These are phyloP conservation scores for Lotus japonicus DNA, from an alignment of 306 rosid genomes.

Conservation along the genomic window DNA sequence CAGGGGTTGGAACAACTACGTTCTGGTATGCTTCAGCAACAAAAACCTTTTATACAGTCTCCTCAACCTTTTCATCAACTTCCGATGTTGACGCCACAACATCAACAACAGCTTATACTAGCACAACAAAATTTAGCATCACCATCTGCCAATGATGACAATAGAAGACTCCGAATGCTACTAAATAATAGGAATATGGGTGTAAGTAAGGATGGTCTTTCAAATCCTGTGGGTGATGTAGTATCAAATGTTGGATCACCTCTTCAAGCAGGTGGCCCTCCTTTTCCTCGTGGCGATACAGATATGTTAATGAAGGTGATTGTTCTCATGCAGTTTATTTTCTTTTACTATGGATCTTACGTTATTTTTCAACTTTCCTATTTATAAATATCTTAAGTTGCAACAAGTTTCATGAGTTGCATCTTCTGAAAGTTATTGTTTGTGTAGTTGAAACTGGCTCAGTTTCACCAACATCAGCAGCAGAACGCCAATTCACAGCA, in stretches of 20 bases:
- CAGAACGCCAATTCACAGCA: constrained; percentile 66
- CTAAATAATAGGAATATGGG: constrained; percentile 55
- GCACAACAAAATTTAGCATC: constrained; percentile 91
- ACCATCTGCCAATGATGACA: constrained; percentile 74
- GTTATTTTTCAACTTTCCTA: not conserved
- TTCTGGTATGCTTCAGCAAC: constrained; percentile 82
- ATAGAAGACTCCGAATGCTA: constrained; percentile 75
- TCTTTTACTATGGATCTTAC: constrained; percentile 9
- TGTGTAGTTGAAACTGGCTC: constrained; percentile 80
- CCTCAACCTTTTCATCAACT: constrained; percentile 90
- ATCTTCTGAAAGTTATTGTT: constrained; percentile 23
- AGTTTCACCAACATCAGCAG: constrained; percentile 64
- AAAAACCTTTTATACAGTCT: constrained; percentile 81
- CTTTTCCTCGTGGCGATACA: constrained; percentile 66
- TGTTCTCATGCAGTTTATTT: constrained; percentile 3
- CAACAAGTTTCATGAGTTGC: not conserved
- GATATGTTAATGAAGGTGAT: constrained; percentile 80
- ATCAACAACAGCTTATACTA: constrained; percentile 87
- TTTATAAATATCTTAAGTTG: not conserved
- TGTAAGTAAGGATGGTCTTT: constrained; percentile 64
- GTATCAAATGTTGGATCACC: constrained; percentile 79
- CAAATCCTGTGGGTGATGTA: constrained; percentile 78
- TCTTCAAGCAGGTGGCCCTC: constrained; percentile 74
- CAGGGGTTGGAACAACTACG: constrained; percentile 96
- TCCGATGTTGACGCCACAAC: constrained; percentile 85